Evolutionary conservation across 768 basidiomycete species (phyloP), one percentile per base, ranked within the genome.

Genomic region (Infundibulicybe gibba): DNA sequence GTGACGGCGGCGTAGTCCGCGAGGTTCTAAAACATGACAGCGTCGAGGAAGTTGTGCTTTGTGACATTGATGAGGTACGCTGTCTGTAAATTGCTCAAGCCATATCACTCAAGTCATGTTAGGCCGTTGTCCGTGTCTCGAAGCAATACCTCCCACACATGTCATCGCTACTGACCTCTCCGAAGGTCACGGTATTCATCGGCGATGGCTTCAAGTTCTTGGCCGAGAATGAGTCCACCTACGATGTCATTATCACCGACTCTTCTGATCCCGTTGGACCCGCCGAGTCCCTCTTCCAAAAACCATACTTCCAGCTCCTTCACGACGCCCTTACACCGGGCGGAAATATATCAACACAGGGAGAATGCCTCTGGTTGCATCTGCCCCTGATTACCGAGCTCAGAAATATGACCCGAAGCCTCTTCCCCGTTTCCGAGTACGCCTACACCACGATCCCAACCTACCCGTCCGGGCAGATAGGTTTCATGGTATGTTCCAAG

Each of bases 141-240:
- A 97, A 95, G 74, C 71, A 70, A 49, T 97, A 77, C 70, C 87
- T 99, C 20, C 94, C 94, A 1, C 89, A 95, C 67, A 97, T 98
- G 95, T 87, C 94, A 19, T 60, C 72, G 1, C 81, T 95, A 34
- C 81, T 95, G 51, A 66, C 76, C 33, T 85, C 90, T 53, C 82
- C 89, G 12, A 84, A 84, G 44, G 94, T 97, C 45, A 82, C 72
- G 6, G 87, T 97, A 44, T 73, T 80, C 70, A 80, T 98, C 57
- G 95, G 94, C 40, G 94, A 97, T 56, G 95, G 95, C 39, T 97
- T 97, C 84, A 90, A 93, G 65, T 98, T 94, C 76, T 83, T 99
- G 41, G 83, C 84, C 11, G 87, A 92, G 43, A 87, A 95, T 69
- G 79, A 86, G 56, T 72, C 81, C 41, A 83, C 83, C 43, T 97